Conservation (phyloP, 2,329 filamentous ascomycete species). For the Fonsecaea pugnacius region DNA sequence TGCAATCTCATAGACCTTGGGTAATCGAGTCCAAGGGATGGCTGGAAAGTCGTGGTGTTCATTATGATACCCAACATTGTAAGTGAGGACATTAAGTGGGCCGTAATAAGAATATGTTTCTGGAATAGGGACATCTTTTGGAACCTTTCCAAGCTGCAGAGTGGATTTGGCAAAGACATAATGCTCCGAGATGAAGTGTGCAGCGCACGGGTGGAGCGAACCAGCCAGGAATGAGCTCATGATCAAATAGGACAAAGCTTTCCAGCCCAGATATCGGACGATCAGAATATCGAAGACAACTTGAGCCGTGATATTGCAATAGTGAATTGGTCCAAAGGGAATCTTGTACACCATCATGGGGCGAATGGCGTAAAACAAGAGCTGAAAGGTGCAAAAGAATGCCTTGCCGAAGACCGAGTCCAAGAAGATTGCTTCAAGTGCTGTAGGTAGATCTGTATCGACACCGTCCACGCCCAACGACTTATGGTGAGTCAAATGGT, state of each 20-base stretch:
- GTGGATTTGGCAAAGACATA: constrained; percentile 68
- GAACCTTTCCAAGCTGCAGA: constrained; percentile 42
- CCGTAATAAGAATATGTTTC: constrained; percentile 99
- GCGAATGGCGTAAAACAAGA: constrained; percentile 95
- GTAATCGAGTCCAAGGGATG: constrained; percentile 88
- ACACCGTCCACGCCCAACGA: constrained; percentile 94
- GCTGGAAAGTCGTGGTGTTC: constrained; percentile 99
- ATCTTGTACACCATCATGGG: constrained; percentile 93
- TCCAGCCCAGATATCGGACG: constrained; percentile 62
- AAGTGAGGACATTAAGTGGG: constrained; percentile 85
- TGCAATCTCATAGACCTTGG: constrained; percentile 75
- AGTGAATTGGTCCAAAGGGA: constrained; percentile 82
- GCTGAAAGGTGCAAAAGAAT: constrained; percentile 99
- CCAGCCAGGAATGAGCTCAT: constrained; percentile 92
- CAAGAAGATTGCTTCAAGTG: constrained; percentile 86
- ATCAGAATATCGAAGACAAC: constrained; percentile 75
- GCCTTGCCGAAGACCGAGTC: constrained; percentile 93
- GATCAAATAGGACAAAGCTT: constrained; percentile 79
- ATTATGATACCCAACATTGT: constrained; percentile 97
- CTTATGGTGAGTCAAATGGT: constrained; percentile 99
- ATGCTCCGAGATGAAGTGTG: constrained; percentile 98
- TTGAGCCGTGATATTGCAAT: constrained; percentile 79
- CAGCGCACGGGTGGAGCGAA: constrained; percentile 89
- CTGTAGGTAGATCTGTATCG: constrained; percentile 92
- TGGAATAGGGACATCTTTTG: constrained; percentile 62